Evolutionary conservation across 768 basidiomycete species (phyloP), one percentile per base, ranked within the genome.

Genomic region (Leccinum rimulosum): DNA sequence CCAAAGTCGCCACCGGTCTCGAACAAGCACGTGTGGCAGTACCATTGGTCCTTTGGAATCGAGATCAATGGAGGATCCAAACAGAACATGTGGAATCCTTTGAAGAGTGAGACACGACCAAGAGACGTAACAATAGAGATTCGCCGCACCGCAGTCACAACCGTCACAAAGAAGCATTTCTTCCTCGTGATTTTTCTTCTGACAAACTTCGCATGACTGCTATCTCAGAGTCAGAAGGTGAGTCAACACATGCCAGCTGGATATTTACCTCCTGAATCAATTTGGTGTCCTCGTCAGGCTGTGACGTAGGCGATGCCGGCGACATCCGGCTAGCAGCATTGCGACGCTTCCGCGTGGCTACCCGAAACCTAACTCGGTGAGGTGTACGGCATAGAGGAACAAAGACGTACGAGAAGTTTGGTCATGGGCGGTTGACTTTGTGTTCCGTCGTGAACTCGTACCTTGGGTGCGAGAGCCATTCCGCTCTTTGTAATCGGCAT

Each of bases 31-130:
- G 87, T 86, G 66, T 89, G 90, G 73, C 97, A 99, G 70, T 86
- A 98, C 96, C 96, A 99, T 63, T 96, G 88, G 43, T 95, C 93
- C 68, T 89, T 91, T 2, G 97, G 97, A 56, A 99, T 91, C 2
- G 80, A 76, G 9, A 81, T 75, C 55, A 98, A 77, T 19, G 95
- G 95, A 12, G 97, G 97, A 68, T 94, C 90, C 58, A 99, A 87
- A 71, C 97, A 99, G 73, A 91, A 94, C 78, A 91, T 97, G 75
- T 99, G 97, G 76, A 93, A 99, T 4, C 96, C 93, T 95, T 59
- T 57, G 40, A 60, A 57, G 57, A 56, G 56, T 61, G 58, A 61
- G 59, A 66, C 62, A 61, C 61, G 62, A 53, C 30, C 40, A 55
- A 45, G 48, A 45, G 43, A 59, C 55, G 49, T 55, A 40, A 66